Conservation (phyloP, 768 basidiomycete species). For the Termitomyces titanicus region DNA sequence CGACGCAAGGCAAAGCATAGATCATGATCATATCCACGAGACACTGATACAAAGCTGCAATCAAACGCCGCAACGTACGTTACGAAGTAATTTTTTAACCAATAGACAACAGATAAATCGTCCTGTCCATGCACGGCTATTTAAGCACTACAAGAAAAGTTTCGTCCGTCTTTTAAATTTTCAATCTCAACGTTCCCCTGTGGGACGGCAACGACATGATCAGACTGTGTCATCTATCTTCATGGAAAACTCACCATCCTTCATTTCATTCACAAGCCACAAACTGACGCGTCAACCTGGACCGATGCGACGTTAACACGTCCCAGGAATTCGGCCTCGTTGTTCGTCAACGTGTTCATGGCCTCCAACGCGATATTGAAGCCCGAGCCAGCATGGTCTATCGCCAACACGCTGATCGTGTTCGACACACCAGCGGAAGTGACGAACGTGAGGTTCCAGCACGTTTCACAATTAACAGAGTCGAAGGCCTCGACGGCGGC, state of each 20-base stretch:
- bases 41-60: not conserved
- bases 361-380: constrained; percentile 23
- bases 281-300: constrained; percentile 19
- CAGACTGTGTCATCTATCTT: not conserved
- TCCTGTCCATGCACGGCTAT: not conserved
- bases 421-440: constrained; percentile 15
- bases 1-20: too few species aligned
- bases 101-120: not conserved
- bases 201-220: not conserved
- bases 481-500: constrained; percentile 40
- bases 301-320: constrained; percentile 14
- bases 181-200: not conserved
- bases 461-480: constrained; percentile 46
- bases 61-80: not conserved
- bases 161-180: not conserved
- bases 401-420: constrained; percentile 39
- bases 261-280: constrained; percentile 24
- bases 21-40: too few species aligned
- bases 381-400: constrained; percentile 33
- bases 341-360: constrained; percentile 30
- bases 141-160: not conserved
- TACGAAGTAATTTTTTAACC: too few species aligned
- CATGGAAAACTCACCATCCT: not conserved
- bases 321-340: constrained; percentile 23
- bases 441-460: constrained; percentile 49